Evolutionary conservation across 441 rosid species (phyloP).

Genomic region (Heliophila coronopifolia): DNA sequence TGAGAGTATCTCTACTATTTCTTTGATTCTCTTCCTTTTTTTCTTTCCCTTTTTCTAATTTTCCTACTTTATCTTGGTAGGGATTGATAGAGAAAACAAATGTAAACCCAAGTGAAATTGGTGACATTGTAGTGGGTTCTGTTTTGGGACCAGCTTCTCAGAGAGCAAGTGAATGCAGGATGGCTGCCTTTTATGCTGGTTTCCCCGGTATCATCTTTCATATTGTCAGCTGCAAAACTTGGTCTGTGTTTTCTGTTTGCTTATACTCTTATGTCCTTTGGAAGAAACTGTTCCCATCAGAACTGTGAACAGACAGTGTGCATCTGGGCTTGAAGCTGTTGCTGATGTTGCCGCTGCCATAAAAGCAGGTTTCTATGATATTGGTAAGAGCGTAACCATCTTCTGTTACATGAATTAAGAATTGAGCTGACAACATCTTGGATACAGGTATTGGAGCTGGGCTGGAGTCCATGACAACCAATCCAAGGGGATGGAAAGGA

Average conservation of each 20-base stretch:
- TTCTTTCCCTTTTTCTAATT: neutral
- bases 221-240: neutral
- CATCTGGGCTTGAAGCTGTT: conserved; percentile 99
- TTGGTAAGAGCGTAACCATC: conserved; percentile 41
- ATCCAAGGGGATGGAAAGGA: conserved; percentile 77
- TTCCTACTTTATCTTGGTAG: conserved; percentile 38
- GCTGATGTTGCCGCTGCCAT: conserved; percentile 99
- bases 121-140: conserved; percentile 94
- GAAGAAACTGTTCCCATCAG: conserved; percentile 81
- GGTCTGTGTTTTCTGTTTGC: neutral
- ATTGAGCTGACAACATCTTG: neutral
- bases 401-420: neutral
- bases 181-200: conserved; percentile 98
- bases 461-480: conserved; percentile 84
- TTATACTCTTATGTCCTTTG: neutral
- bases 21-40: neutral
- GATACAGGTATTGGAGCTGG: conserved; percentile 92
- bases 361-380: conserved; percentile 92
- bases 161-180: conserved; percentile 90
- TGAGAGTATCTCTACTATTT: conserved; percentile 42
- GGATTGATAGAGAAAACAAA: conserved; percentile 81
- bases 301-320: conserved; percentile 94
- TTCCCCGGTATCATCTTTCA: conserved; percentile 63
- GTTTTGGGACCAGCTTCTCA: conserved; percentile 90
- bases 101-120: conserved; percentile 76